These are phyloP conservation scores for Aquanectria penicillioides DNA, from an alignment of 2,329 filamentous ascomycete genomes.

Conservation along the genomic window DNA sequence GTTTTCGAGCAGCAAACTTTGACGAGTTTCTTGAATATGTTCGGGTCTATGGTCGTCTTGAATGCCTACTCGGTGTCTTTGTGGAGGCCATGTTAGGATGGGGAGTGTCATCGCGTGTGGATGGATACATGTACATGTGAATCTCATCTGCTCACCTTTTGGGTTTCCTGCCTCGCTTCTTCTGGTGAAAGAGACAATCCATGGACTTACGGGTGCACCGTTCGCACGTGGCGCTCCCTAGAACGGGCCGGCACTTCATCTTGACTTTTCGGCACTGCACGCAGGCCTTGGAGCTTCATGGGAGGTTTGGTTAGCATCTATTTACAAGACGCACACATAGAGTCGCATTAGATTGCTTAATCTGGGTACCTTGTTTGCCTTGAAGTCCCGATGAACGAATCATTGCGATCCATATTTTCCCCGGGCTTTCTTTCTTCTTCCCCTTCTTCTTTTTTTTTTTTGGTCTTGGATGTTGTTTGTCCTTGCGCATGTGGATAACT, in stretches of 20 bases:
- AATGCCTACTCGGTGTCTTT: neutral
- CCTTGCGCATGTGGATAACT: no score
- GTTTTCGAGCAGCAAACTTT: no score
- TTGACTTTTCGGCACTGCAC: constrained; percentile 51
- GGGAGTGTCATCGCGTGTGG: neutral
- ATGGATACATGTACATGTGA: neutral
- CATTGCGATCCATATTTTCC: no score
- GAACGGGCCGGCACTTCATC: constrained; percentile 48
- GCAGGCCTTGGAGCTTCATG: constrained; percentile 42
- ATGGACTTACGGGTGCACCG: constrained; percentile 50
- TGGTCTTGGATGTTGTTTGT: no score
- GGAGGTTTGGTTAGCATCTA: neutral
- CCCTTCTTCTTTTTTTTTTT: no score
- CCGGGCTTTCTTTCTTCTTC: no score
- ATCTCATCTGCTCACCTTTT: constrained; percentile 40
- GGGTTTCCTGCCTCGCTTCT: constrained; percentile 51
- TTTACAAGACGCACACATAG: no score
- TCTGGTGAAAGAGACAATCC: constrained; percentile 49
- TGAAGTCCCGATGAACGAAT: no score
- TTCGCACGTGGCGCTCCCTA: constrained; percentile 41
- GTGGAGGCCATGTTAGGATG: neutral
- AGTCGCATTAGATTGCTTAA: no score
- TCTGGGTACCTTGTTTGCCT: no score
- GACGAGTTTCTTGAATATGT: no score
- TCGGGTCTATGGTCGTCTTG: no score